These are phyloP conservation scores for Metschnikowia amazonensis DNA, from an alignment of 805 yeast genomes.

Conservation along the genomic window DNA sequence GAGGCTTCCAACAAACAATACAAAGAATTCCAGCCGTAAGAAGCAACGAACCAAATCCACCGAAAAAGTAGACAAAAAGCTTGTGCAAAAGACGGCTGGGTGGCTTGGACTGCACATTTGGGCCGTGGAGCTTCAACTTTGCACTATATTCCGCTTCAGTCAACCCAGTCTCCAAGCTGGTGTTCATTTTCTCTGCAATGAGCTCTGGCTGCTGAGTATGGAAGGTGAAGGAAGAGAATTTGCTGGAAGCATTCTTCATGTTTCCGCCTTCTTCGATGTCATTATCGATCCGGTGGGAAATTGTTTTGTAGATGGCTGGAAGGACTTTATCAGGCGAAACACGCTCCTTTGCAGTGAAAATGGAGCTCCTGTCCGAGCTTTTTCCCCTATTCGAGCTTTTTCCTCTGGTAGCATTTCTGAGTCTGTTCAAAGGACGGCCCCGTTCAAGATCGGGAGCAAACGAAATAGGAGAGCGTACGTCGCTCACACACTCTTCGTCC, in stretches of 20 bases:
- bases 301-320: slow-evolving; percentile 37
- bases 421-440: not conserved
- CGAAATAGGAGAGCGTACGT: not conserved
- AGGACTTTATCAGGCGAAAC: slow-evolving; percentile 27
- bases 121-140: slow-evolving; percentile 26
- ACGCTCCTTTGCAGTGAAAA: slow-evolving; percentile 10
- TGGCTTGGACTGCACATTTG: slow-evolving; percentile 38
- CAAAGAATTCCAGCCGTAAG: slow-evolving; percentile 41
- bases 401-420: not conserved
- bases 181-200: slow-evolving; percentile 22
- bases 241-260: slow-evolving; percentile 9
- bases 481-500: slow-evolving; percentile 5
- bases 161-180: slow-evolving; percentile 24
- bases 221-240: slow-evolving; percentile 28
- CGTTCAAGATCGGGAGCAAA: slow-evolving; percentile 5
- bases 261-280: slow-evolving; percentile 8
- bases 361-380: not conserved
- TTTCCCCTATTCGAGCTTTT: not conserved
- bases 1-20: slow-evolving; percentile 44
- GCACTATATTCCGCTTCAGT: slow-evolving; percentile 11
- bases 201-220: slow-evolving; percentile 24
- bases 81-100: slow-evolving; percentile 29
- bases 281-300: slow-evolving; percentile 27
- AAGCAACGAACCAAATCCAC: slow-evolving; percentile 46
- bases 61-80: slow-evolving; percentile 40